A percentile compares a stretch with the other conserved stretches of the same genome.
Evolutionary conservation across 805 yeast species (phyloP).

Genomic region (Maudiozyma bulderi): DNA sequence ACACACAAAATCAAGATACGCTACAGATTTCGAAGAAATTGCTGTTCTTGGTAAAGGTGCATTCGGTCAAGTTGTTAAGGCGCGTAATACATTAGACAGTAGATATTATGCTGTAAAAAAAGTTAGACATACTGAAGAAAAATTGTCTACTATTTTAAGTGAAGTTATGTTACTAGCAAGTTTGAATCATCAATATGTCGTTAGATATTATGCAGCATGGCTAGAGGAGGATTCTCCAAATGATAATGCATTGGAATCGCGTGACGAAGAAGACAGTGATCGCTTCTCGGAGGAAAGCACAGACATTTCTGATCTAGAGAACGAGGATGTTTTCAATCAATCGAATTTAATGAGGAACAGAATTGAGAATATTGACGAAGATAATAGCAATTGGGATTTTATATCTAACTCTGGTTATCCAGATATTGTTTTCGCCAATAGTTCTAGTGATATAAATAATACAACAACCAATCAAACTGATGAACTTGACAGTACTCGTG

Average conservation of each 20-base stretch:
- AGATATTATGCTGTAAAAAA: slow-evolving; percentile 91
- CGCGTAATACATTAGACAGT: slow-evolving; percentile 87
- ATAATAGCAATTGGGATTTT: slow-evolving; percentile 45
- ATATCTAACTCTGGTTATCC: slow-evolving; percentile 47
- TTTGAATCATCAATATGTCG: slow-evolving; percentile 90
- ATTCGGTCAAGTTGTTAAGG: slow-evolving; percentile 97
- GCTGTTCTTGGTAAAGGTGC: slow-evolving; percentile 91
- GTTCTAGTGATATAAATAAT: slow-evolving; percentile 13
- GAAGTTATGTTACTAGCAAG: slow-evolving; percentile 91
- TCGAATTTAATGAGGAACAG: slow-evolving; percentile 27
- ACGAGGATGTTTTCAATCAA: slow-evolving; percentile 15
- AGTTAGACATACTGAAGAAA: slow-evolving; percentile 71
- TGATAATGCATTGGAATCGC: slow-evolving; percentile 29
- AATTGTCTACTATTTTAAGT: slow-evolving; percentile 69
- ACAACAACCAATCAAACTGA: slow-evolving; percentile 6
- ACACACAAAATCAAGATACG: slow-evolving; percentile 55
- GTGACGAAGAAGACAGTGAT: slow-evolving; percentile 19
- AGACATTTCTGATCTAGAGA: slow-evolving; percentile 7
- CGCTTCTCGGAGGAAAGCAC: slow-evolving; percentile 13
- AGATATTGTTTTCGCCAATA: slow-evolving; percentile 44
- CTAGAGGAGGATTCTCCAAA: slow-evolving; percentile 59
- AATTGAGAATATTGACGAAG: slow-evolving; percentile 13
- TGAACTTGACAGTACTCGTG: slow-evolving; percentile 4
- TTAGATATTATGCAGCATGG: slow-evolving; percentile 96
- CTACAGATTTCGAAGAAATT: slow-evolving; percentile 89